phyloP scores from a whole-genome alignment of 495 filamentous ascomycete genomes.

The Glutinoglossum americanum region DNA sequence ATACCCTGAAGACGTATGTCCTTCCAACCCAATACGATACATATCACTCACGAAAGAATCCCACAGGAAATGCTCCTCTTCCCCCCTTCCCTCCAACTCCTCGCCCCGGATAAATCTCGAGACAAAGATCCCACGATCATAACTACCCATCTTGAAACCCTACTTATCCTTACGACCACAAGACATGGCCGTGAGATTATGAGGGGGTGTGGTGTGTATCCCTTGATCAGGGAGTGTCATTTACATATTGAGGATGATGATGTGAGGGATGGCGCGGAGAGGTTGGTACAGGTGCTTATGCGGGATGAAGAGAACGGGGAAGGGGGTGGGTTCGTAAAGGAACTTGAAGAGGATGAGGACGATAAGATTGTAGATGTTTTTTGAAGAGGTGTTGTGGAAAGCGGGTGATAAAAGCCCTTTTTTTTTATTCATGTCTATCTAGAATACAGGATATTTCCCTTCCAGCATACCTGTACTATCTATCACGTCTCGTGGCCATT shows the following conservation, averaged over 20 bases:
- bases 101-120: slow-evolving; percentile 68
- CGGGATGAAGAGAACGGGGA: slow-evolving; percentile 38
- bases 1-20: slow-evolving; percentile 25
- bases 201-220: slow-evolving; percentile 62
- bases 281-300: slow-evolving; percentile 84
- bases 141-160: slow-evolving; percentile 68
- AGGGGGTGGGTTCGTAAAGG: slow-evolving; percentile 8
- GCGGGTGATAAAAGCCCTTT: too few species aligned
- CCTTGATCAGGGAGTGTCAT: slow-evolving; percentile 74
- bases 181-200: slow-evolving; percentile 49
- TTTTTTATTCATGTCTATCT: too few species aligned
- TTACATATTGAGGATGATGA: slow-evolving; percentile 54
- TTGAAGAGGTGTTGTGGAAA: not conserved
- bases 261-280: slow-evolving; percentile 67
- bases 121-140: slow-evolving; percentile 57
- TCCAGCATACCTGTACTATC: too few species aligned
- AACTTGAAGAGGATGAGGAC: slow-evolving; percentile 15
- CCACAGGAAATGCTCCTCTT: slow-evolving; percentile 45
- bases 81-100: slow-evolving; percentile 68
- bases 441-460: too few species aligned
- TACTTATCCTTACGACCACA: slow-evolving; percentile 64
- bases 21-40: not conserved
- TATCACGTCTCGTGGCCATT: too few species aligned
- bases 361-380: slow-evolving; percentile 24
- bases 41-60: not conserved